Conservation (phyloP, 352 stramenopile species). For the Globisporangium recalcitrans region DNA sequence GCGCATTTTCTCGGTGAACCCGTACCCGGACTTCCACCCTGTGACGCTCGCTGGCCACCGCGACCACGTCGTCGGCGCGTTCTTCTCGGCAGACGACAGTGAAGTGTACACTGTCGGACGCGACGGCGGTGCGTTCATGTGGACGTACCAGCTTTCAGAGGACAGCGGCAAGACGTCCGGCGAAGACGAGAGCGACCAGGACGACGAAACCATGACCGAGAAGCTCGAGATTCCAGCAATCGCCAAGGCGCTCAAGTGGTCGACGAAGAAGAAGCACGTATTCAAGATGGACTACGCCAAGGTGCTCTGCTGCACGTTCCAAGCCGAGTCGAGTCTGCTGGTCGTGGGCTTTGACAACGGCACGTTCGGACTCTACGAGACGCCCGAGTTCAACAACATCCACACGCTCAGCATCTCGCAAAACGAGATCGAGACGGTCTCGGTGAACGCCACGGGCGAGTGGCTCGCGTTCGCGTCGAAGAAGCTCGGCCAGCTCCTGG, state of each 20-base stretch:
- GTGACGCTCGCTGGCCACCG: conserved; percentile 88
- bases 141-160: conserved; percentile 62
- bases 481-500: conserved; percentile 97
- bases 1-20: conserved; percentile 78
- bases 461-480: conserved; percentile 98
- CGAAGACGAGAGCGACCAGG: conserved; percentile 27
- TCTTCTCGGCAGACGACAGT: conserved; percentile 76
- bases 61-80: conserved; percentile 79
- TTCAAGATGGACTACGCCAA: conserved; percentile 90
- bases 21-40: conserved; percentile 70
- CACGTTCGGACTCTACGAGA: conserved; percentile 97
- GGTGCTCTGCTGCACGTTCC: conserved; percentile 88
- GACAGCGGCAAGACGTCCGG: conserved; percentile 27
- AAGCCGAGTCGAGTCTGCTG: conserved; percentile 82
- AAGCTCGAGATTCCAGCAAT: conserved; percentile 48
- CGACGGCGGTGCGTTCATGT: conserved; percentile 87
- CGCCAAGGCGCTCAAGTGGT: conserved; percentile 77
- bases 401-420: conserved; percentile 93
- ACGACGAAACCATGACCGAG: conserved; percentile 26
- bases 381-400: conserved; percentile 94
- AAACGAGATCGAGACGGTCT: conserved; percentile 88
- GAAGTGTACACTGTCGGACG: conserved; percentile 84
- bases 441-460: conserved; percentile 94
- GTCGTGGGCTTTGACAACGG: conserved; percentile 96
- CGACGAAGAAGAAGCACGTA: conserved; percentile 80